Base-by-base conservation (phyloP, 2,329 filamentous ascomycete species). In the Chaetomium olivaceum region DNA sequence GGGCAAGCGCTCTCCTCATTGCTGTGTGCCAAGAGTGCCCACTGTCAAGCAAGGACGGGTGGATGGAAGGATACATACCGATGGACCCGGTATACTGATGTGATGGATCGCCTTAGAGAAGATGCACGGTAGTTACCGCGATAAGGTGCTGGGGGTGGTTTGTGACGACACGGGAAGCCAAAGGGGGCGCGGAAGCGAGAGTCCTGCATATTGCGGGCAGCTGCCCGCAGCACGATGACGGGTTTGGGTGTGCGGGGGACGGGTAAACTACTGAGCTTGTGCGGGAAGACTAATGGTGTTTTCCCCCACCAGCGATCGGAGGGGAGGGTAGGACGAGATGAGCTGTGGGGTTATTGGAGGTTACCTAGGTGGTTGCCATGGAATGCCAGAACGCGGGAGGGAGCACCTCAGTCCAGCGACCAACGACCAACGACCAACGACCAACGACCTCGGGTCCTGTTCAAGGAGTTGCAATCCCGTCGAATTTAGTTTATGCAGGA, bases 171-270 rank as follows among this genome's bases (percentile, higher is more conserved):
- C 67, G 58, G 64, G 56, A 66, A 63, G 58, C 61, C 57, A 65
- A 64, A 65, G 52, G 29, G 39, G 33, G 52, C 25, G 58, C 27
- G 48, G 65, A 50, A 54, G 58, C n/a, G 19, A 46, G 46, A 61
- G 61, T 63, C 55, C 63, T 68, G 67, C 68, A 69, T 64, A 54
- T 63, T 61, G 63, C 61, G 27, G 52, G 36, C 51, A 43, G 39
- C 39, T 43, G 39, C 39, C 39, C 39, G 39, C 39, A 19, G 39
- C 39, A 43, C 54, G 27, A 62, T 52, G 63, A 61, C n/a, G 21
- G 58, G 56, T 48, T 58, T 55, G 63, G 39, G 57, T 39, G 62
- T 43, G 62, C 55, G 58, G 61, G 58, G 62, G 59, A 31, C 65
- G 58, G 62, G 62, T 61, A 56, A 62, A 59, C 50, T 19, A 31